Evolutionary conservation across 345 rosid species (phyloP).

Genomic region (Litchi chinensis): DNA sequence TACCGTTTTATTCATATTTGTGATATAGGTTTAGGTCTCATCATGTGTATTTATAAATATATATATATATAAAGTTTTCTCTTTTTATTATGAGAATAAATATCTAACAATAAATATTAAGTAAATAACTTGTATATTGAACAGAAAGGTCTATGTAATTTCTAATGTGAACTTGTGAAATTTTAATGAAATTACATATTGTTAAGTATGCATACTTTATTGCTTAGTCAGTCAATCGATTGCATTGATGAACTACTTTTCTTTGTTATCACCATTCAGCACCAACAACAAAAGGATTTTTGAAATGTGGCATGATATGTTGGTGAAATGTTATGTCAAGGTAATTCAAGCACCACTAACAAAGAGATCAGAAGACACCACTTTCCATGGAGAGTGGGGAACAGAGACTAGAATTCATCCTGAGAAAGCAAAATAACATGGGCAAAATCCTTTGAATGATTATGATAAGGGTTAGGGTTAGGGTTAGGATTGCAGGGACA

Average conservation of each 20-base stretch:
- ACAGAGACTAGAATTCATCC: neutral
- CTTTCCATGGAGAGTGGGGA: conserved; percentile 13
- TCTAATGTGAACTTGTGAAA: no score
- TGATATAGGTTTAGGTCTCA: no score
- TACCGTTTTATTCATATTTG: no score
- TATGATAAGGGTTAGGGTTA: conserved; percentile 31
- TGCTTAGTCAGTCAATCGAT: neutral
- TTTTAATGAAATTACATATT: no score
- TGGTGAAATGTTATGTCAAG: conserved; percentile 13
- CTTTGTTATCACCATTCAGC: neutral
- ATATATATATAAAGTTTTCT: no score
- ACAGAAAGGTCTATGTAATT: no score
- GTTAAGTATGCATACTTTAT: neutral
- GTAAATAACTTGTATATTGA: no score
- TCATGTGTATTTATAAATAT: no score
- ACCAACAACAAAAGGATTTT: neutral
- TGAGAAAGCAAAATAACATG: conserved; percentile 14
- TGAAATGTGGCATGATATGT: neutral
- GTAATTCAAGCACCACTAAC: neutral
- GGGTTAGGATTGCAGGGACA: conserved; percentile 9
- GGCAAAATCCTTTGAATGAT: neutral
- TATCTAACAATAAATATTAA: no score
- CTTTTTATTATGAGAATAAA: no score
- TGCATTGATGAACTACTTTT: neutral
- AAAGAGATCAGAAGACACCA: neutral